Conservation (phyloP, 2,329 filamentous ascomycete genomes). For the Claviceps quebecensis region DNA sequence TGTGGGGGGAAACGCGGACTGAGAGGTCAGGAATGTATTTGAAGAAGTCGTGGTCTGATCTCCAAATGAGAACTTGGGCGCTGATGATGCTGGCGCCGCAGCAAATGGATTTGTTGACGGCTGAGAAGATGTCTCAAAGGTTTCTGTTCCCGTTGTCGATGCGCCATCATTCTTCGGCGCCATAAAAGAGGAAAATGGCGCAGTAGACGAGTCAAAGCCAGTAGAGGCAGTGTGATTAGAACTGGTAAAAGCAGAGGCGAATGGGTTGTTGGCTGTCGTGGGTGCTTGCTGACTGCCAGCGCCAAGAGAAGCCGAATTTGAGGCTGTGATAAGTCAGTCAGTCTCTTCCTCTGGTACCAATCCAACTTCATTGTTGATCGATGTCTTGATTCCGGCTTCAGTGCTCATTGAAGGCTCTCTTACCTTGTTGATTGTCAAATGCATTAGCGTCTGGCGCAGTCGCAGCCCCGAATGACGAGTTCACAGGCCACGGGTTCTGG, state of each 20-base stretch:
- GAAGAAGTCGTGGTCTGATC: constrained; percentile 1
- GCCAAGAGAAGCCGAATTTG: constrained; percentile 4
- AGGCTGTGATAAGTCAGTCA: neutral
- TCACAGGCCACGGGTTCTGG: neutral
- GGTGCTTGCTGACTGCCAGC: neutral
- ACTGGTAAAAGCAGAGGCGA: constrained; percentile 2
- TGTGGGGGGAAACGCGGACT: neutral
- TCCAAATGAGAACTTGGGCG: constrained; percentile 8
- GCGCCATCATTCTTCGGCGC: neutral
- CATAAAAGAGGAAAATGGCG: neutral
- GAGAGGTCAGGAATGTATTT: neutral
- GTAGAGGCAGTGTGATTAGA: neutral
- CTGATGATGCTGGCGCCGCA: constrained; percentile 4
- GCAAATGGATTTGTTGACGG: constrained; percentile 11
- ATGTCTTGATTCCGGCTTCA: neutral
- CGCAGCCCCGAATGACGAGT: neutral
- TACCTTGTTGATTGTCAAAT: neutral
- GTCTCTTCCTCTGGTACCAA: neutral
- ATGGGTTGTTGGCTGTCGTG: constrained; percentile 1
- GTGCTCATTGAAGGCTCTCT: neutral
- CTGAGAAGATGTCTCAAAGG: neutral
- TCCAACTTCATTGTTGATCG: neutral
- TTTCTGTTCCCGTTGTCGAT: neutral
- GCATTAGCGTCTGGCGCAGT: neutral
- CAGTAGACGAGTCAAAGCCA: neutral